Base-by-base conservation (phyloP, 495 filamentous ascomycete genomes). In the Penicillium macrosclerotiorum region DNA sequence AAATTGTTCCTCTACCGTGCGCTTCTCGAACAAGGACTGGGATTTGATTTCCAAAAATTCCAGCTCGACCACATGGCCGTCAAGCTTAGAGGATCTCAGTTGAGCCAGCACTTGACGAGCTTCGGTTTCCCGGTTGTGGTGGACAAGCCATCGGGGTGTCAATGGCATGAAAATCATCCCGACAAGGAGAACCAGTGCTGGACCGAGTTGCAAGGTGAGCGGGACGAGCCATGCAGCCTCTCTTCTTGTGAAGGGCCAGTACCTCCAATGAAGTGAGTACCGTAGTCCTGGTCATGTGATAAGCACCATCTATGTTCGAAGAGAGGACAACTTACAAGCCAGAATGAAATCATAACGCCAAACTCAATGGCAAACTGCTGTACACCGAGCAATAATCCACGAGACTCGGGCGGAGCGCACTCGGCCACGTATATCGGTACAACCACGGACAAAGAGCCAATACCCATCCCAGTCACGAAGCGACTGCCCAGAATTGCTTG, bases 181-280 rank as follows among this genome's bases (percentile, higher is more conserved):
- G 8, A 55, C 13, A 4, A 58, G 62, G 17, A 78, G 59, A 8
- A 67, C 26, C 14, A 74, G 42, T 7, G 67, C 60, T n/a, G 74
- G 75, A 20, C 75, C 38, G 34, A 63, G 57, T 42, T 76, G 73
- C 19, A 76, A 69, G n/a, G 69, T 67, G 18, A 78, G 64, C 0
- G 73, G 73, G 11, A 77, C 56, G 8, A 74, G 55, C 75, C 64
- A 71, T 56, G 13, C 63, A 56, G 20, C 63, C 65, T 18, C 69
- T 43, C 17, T 61, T 65, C n/a, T n/a, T n/a, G n/a, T n/a, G n/a
- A n/a, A n/a, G 24, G 63, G 66, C 12, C 69, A 62, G 63, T 71
- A 60, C 57, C 49, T 6, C 68, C 69, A 9, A 69, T 60, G 68
- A 65, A 69, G 59, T 47, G 35, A 9, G 44, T 56, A 0, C 53